These are phyloP conservation scores for Epichloe scottii DNA, from an alignment of 2,329 filamentous ascomycete genomes.

Conservation along the genomic window DNA sequence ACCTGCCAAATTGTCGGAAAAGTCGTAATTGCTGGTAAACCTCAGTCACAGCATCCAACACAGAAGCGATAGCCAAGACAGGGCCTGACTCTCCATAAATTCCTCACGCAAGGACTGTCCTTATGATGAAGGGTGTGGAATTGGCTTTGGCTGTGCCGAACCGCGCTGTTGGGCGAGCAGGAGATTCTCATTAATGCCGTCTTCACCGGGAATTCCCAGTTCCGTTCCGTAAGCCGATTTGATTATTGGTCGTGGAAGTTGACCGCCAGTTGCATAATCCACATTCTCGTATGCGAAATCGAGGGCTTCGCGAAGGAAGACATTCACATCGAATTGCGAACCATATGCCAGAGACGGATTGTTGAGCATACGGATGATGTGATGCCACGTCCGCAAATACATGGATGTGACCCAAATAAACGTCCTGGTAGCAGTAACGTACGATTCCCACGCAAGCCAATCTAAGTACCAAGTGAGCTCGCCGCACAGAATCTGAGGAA, in stretches of 20 bases:
- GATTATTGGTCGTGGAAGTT: slow-evolving; percentile 19
- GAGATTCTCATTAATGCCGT: neutral
- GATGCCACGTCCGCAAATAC: slow-evolving; percentile 16
- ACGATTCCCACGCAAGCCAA: slow-evolving; percentile 17
- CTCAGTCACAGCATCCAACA: neutral
- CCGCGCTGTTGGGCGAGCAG: neutral
- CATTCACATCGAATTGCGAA: slow-evolving; percentile 14
- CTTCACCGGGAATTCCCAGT: neutral
- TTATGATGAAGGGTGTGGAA: no score
- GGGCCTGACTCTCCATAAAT: no score
- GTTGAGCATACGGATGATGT: slow-evolving; percentile 8
- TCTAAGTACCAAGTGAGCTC: slow-evolving; percentile 19
- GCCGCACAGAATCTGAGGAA: slow-evolving; percentile 9
- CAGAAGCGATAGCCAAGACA: neutral
- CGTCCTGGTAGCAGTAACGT: slow-evolving; percentile 12
- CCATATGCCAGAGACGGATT: slow-evolving; percentile 5
- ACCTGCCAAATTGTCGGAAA: no score
- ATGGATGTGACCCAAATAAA: slow-evolving; percentile 19
- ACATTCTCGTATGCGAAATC: slow-evolving; percentile 19
- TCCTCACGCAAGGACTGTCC: no score
- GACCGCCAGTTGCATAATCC: slow-evolving; percentile 16
- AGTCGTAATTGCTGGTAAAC: no score
- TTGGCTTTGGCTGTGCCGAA: neutral
- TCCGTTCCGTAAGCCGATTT: slow-evolving; percentile 11
- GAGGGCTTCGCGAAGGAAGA: slow-evolving; percentile 17